Conservation (phyloP, 441 rosid species). For the Croton laevigatus region DNA sequence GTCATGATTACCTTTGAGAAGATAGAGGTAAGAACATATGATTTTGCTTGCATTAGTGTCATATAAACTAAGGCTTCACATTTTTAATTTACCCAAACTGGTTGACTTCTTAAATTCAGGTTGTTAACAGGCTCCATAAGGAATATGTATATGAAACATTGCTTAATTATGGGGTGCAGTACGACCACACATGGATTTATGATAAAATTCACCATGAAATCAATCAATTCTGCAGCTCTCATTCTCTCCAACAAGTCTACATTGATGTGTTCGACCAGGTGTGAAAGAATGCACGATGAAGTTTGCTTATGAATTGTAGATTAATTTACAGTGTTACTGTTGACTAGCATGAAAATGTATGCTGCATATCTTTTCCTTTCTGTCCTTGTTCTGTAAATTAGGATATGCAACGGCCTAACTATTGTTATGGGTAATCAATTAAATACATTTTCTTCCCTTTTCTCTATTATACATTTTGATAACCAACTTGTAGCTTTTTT, state of each 20-base stretch:
- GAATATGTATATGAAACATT: constrained; percentile 77
- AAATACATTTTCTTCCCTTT: background rate
- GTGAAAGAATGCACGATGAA: constrained; percentile 13
- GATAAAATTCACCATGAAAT: constrained; percentile 98
- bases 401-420: background rate
- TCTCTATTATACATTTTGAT: background rate
- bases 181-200: constrained; percentile 92
- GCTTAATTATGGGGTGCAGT: constrained; percentile 77
- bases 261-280: constrained; percentile 97
- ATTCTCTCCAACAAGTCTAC: constrained; percentile 88
- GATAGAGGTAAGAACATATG: constrained; percentile 55
- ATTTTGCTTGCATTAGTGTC: background rate
- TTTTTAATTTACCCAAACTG: constrained; percentile 11
- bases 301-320: background rate
- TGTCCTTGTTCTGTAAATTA: background rate
- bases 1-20: constrained; percentile 90
- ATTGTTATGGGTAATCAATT: no score
- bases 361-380: background rate
- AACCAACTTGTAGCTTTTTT: background rate
- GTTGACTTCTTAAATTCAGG: constrained; percentile 39
- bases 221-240: constrained; percentile 96
- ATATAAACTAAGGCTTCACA: constrained; percentile 3
- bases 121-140: constrained; percentile 76
- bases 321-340: background rate
- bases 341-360: background rate